phyloP scores from a whole-genome alignment of 2,329 filamentous ascomycete species.

The Nothophaeocryptopus gaeumannii region DNA sequence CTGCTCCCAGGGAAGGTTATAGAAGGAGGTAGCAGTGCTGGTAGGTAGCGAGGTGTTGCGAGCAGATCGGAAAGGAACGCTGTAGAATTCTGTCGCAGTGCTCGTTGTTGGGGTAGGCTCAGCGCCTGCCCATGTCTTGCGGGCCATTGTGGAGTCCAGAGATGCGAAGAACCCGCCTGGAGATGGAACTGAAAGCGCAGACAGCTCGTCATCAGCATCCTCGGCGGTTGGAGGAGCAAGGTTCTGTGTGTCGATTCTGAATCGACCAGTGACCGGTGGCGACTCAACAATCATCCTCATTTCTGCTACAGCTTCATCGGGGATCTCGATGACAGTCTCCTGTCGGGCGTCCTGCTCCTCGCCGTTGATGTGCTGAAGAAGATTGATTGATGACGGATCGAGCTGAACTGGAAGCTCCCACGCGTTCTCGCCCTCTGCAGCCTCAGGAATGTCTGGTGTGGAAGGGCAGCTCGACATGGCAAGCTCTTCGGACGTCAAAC shows the following conservation, averaged over 20 bases:
- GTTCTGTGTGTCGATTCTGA: constrained; percentile 32
- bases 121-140: constrained; percentile 75
- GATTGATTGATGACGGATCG: constrained; percentile 75
- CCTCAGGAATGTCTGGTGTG: constrained; percentile 66
- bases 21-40: constrained; percentile 85
- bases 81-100: constrained; percentile 90
- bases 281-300: constrained; percentile 60
- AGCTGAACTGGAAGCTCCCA: constrained; percentile 63
- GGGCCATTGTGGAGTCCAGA: constrained; percentile 59
- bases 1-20: constrained; percentile 70
- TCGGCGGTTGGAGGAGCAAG: constrained; percentile 37
- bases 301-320: constrained; percentile 50
- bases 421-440: constrained; percentile 55
- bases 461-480: constrained; percentile 78
- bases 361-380: constrained; percentile 69
- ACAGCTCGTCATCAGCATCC: constrained; percentile 60
- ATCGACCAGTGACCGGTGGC: constrained; percentile 45
- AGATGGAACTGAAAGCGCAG: constrained; percentile 73
- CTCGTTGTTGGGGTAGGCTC: constrained; percentile 71
- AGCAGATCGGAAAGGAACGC: constrained; percentile 66
- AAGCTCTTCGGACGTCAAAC: constrained; percentile 82
- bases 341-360: constrained; percentile 36
- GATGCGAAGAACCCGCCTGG: too few species aligned
- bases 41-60: constrained; percentile 62
- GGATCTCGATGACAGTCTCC: constrained; percentile 41